These are phyloP conservation scores for Taphrina confusa DNA, from an alignment of 1,139 yeast species.

Conservation along the genomic window DNA sequence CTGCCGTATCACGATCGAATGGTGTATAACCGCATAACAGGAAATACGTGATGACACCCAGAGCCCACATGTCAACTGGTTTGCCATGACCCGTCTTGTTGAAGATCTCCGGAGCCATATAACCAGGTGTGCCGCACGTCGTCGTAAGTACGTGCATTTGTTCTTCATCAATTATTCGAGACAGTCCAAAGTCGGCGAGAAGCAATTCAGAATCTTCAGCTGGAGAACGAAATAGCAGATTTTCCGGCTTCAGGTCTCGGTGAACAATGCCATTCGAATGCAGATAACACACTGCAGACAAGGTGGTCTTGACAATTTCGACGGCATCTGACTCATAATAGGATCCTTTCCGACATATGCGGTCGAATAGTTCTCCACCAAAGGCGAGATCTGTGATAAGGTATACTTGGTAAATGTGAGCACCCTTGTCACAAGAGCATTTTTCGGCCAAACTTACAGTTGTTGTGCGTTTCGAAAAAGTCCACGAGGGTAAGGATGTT, in stretches of 20 bases:
- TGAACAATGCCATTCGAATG: slow-evolving; percentile 83
- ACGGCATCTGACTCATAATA: slow-evolving; percentile 57
- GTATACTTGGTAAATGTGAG: slow-evolving; percentile 47
- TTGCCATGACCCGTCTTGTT: slow-evolving; percentile 57
- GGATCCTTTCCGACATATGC: slow-evolving; percentile 57
- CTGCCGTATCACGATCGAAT: slow-evolving; percentile 72
- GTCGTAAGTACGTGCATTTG: slow-evolving; percentile 50
- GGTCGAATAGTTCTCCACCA: slow-evolving; percentile 70
- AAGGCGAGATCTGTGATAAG: slow-evolving; percentile 67
- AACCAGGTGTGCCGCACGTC: slow-evolving; percentile 68
- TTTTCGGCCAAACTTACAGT: slow-evolving; percentile 42
- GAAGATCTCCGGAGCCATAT: slow-evolving; percentile 72
- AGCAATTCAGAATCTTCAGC: slow-evolving; percentile 55
- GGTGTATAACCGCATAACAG: slow-evolving; percentile 77
- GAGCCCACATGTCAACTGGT: slow-evolving; percentile 71
- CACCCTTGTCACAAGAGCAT: not conserved
- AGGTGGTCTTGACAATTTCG: slow-evolving; percentile 54
- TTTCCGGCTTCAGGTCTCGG: slow-evolving; percentile 92
- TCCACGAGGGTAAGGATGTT: slow-evolving; percentile 67
- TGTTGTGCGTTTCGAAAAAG: slow-evolving; percentile 65
- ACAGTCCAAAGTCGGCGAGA: slow-evolving; percentile 73
- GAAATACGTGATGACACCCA: slow-evolving; percentile 72
- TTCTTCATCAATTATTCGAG: slow-evolving; percentile 53
- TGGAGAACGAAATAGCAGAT: slow-evolving; percentile 59
- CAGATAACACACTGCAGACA: slow-evolving; percentile 60